Base-by-base conservation (phyloP, 2,329 filamentous ascomycete genomes). In the Diaporthe citrichinensis region DNA sequence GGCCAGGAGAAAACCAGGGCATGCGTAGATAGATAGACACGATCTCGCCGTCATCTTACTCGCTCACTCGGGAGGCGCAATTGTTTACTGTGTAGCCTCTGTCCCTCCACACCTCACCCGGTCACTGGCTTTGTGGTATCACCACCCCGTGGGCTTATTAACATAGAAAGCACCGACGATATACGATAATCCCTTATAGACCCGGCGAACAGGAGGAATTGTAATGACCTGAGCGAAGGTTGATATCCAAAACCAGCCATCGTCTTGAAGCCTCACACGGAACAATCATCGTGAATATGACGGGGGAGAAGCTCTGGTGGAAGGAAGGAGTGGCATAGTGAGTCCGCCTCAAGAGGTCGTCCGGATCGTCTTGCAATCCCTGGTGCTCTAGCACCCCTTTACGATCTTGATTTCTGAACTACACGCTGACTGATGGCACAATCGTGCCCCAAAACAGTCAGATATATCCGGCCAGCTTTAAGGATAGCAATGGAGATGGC, bases 391-490 rank as follows among this genome's bases (percentile, higher is more conserved):
- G n/a, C 12, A 39, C 9, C 44, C 25, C 15, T 3, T 55, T 9
- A 23, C 34, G 6, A 5, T 23, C 2, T 28, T 36, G 9, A 41
- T 9, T 12, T 46, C 10, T 6, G 25, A 17, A 62, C 44, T 9
- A 25, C 4, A 12, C 23, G 57, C 73, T 72, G 46, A 73, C 12
- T 4, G 41, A 4, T 20, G 53, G 49, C 9, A 25, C 20, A 41
- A 6, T 46, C 34, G 25, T 44, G 25, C n/a, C 17, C 5, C 12
- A 17, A 23, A 51, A 46, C 46, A 76, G 75, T 78, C 89, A 91
- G 78, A 89, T 91, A 77, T 91, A 90, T 78, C 88, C 88, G 3
- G 86, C 89, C 39, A 88, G 86, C 23, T 91, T 90, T 83, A 87
- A 87, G 71, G 89, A 90, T 79, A 87, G 86, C 77, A 89, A 90